Evolutionary conservation across 352 stramenopile genomes (phyloP).

Genomic region (Globisporangium splendens): DNA sequence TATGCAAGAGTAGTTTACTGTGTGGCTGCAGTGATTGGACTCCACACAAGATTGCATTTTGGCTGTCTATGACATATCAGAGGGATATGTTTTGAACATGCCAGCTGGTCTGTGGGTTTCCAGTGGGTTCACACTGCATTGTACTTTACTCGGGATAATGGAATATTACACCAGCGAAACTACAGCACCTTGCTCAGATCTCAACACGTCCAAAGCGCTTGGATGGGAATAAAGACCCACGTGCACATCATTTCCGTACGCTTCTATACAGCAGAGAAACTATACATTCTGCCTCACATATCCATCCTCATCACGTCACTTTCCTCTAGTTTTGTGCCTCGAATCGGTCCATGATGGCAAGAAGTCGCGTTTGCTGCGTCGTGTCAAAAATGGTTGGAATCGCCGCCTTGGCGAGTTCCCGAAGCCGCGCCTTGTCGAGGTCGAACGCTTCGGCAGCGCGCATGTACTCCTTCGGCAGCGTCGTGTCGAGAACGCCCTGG

Average conservation of each 20-base stretch:
- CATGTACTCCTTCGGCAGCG: slow-evolving; percentile 84
- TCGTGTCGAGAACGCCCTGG: slow-evolving; percentile 89
- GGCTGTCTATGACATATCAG: too few relatives aligned
- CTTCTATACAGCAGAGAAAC: too few relatives aligned
- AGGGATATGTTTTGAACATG: too few relatives aligned
- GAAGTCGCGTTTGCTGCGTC: slow-evolving; percentile 25
- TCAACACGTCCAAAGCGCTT: too few relatives aligned
- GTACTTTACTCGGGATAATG: neutral
- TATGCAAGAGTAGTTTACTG: too few relatives aligned
- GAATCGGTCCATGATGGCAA: slow-evolving; percentile 21
- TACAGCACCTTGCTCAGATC: too few relatives aligned
- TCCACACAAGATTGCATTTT: too few relatives aligned
- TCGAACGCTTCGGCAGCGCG: slow-evolving; percentile 74
- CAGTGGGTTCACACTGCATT: neutral
- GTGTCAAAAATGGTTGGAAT: slow-evolving; percentile 64
- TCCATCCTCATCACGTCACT: too few relatives aligned
- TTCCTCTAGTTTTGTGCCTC: slow-evolving; percentile 1
- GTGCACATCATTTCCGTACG: too few relatives aligned
- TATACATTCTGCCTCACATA: too few relatives aligned
- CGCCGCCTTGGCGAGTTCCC: slow-evolving; percentile 37
- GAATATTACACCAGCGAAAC: neutral
- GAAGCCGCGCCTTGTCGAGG: slow-evolving; percentile 43
- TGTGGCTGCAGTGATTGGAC: too few relatives aligned
- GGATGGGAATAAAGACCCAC: too few relatives aligned
- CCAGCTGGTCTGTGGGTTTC: neutral